Evolutionary conservation across 495 filamentous ascomycete genomes (phyloP).

Genomic region (Tuber aestivum): DNA sequence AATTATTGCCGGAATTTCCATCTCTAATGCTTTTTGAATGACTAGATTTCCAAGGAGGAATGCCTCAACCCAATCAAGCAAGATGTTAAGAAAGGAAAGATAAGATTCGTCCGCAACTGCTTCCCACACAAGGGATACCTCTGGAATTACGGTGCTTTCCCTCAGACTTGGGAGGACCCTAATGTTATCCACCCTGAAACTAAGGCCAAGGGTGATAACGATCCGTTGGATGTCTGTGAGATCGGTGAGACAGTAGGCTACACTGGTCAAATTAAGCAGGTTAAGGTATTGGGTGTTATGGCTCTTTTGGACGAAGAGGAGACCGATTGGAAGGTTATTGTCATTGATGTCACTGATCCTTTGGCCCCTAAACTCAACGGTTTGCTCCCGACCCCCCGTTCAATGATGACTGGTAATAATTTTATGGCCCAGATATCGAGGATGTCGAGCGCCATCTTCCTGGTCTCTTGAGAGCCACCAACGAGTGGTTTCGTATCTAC

Average conservation of each 20-base stretch:
- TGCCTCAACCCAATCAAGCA: conserved; percentile 96
- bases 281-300: conserved; percentile 99
- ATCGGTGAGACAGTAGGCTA: conserved; percentile 96
- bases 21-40: neutral
- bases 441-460: conserved; percentile 98
- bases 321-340: conserved; percentile 99
- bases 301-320: conserved; percentile 98
- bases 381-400: neutral
- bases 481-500: conserved; percentile 99
- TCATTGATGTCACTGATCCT: conserved; percentile 97
- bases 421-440: conserved; percentile 66
- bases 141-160: conserved; percentile 99
- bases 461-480: conserved; percentile 91
- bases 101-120: conserved; percentile 98
- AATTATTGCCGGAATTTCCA: neutral
- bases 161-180: conserved; percentile 99
- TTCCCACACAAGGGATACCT: conserved; percentile 99
- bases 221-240: conserved; percentile 98
- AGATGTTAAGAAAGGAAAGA: conserved; percentile 83
- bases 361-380: conserved; percentile 86
- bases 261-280: conserved; percentile 94
- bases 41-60: conserved; percentile 87
- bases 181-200: conserved; percentile 93
- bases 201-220: conserved; percentile 99
- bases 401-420: neutral